A percentile compares a stretch with the other conserved stretches of the same genome.
phyloP scores from a whole-genome alignment of 129 eudicot genomes.

The Saposhnikovia divaricata region DNA sequence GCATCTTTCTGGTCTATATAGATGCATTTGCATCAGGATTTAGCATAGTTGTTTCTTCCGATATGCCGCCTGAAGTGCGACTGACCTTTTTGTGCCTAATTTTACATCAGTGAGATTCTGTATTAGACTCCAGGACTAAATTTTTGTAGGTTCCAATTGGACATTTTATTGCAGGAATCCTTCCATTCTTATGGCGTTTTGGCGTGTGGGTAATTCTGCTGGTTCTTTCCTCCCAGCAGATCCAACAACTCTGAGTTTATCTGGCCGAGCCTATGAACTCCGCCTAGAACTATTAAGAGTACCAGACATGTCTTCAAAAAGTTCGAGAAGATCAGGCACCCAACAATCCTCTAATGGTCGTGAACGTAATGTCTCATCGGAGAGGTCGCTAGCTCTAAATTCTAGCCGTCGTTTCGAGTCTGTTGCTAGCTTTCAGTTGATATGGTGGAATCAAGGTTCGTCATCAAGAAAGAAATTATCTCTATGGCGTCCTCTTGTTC shows the following conservation, averaged over 20 bases:
- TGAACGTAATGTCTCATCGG: slow-evolving; percentile 32
- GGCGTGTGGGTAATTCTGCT: slow-evolving; percentile 91
- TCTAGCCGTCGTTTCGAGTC: slow-evolving; percentile 67
- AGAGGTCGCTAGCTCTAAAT: slow-evolving; percentile 42
- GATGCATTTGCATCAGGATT: not conserved
- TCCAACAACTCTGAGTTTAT: slow-evolving; percentile 38
- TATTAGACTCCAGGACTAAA: not conserved
- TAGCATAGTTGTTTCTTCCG: not conserved
- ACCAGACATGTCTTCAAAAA: slow-evolving; percentile 32
- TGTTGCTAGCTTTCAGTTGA: slow-evolving; percentile 72
- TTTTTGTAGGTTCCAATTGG: not conserved
- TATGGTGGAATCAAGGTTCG: slow-evolving; percentile 98
- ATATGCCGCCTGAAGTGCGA: not conserved
- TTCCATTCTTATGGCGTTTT: slow-evolving; percentile 47
- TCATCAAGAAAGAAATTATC: slow-evolving; percentile 76
- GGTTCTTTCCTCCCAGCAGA: slow-evolving; percentile 90
- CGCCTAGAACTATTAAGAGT: slow-evolving; percentile 56
- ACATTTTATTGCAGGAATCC: slow-evolving; percentile 27
- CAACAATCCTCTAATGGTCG: slow-evolving; percentile 24
- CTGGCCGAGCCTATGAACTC: slow-evolving; percentile 68
- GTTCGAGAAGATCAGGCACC: slow-evolving; percentile 19
- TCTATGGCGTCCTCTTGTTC: slow-evolving; percentile 87
- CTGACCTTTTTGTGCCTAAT: not conserved
- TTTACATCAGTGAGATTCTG: not conserved
- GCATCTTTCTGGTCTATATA: not conserved